Base-by-base conservation (phyloP, 2,329 filamentous ascomycete species). In the Botrytis cinerea region DNA sequence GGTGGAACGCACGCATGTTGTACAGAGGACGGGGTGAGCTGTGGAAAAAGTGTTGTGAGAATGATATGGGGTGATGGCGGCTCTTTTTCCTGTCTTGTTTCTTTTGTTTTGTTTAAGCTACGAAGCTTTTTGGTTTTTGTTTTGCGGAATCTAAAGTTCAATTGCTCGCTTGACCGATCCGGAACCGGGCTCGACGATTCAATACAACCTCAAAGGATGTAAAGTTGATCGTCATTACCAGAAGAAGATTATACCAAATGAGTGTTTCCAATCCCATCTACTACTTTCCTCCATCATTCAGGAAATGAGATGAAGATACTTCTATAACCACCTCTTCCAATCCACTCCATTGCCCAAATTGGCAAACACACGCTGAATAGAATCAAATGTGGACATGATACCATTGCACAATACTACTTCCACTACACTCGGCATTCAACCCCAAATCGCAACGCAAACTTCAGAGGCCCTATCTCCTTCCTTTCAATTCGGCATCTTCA, bases 251-350 rank as follows among this genome's bases (percentile, higher is more conserved):
- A 61, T n/a, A 40, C 22, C 35, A 40, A 61, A 40, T 61, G 59
- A n/a, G 22, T n/a, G 35, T n/a, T 62, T 7, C 35, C 18, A 10
- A 43, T 7, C 16, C 14, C 22, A 8, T 57, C 14, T 57, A n/a
- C 2, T 62, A 25, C 35, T 62, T n/a, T 40, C 2, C 38, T n/a
- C 18, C 14, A 16, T 79, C 71, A 76, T 81, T 71, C 79, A 81
- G 77, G 76, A 79, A 76, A 80, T 79, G 78, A 81, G 78, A 81
- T n/a, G 60, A 43, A 80, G 74, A 77, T 75, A n/a, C 77, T 77
- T 16, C 77, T 77, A 25, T 80, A 78, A 77, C 69, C 57, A 68
- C 73, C 20, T 64, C 18, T 64, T 57, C 71, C n/a, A 48, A 9
- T 43, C 32, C 64, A 38, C 51, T 35, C n/a, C 38, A 48, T 40